Evolutionary conservation across 805 yeast species (phyloP).

Genomic region (Candida nemodendra): DNA sequence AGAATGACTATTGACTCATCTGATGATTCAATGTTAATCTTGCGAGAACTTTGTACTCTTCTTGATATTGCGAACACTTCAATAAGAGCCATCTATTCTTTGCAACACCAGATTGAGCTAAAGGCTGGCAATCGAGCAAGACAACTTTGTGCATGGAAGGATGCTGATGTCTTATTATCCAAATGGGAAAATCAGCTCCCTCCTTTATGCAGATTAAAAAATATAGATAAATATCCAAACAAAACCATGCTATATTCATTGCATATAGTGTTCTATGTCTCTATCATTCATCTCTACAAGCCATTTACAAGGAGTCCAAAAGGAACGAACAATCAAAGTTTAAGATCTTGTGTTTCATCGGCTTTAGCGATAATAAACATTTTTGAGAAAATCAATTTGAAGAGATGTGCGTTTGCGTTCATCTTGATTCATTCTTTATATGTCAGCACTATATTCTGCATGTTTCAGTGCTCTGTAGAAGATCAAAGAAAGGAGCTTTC

Average conservation of each 20-base stretch:
- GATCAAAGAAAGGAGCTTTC: not conserved
- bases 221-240: conserved; percentile 2
- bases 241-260: not conserved
- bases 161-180: conserved; percentile 2
- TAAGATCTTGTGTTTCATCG: not conserved
- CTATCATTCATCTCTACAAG: conserved; percentile 2
- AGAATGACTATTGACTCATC: not conserved
- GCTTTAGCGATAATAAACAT: not conserved
- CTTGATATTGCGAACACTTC: conserved; percentile 3
- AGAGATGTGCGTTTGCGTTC: not conserved
- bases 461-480: not conserved
- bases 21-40: not conserved
- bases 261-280: not conserved
- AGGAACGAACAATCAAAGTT: not conserved
- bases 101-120: conserved; percentile 2
- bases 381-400: conserved; percentile 1
- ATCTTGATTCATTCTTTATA: not conserved
- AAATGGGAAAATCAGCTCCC: conserved; percentile 5
- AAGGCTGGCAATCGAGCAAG: not conserved
- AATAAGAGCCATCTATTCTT: conserved; percentile 1
- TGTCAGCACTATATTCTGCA: conserved; percentile 1
- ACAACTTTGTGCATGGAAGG: conserved; percentile 1
- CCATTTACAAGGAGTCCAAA: not conserved
- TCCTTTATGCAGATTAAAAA: conserved; percentile 1
- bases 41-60: conserved; percentile 3